Evolutionary conservation across 1,284 basidiomycete species (phyloP), one percentile per base, ranked within the genome.

Genomic region (Cutaneotrichosporon cyanovorans): DNA sequence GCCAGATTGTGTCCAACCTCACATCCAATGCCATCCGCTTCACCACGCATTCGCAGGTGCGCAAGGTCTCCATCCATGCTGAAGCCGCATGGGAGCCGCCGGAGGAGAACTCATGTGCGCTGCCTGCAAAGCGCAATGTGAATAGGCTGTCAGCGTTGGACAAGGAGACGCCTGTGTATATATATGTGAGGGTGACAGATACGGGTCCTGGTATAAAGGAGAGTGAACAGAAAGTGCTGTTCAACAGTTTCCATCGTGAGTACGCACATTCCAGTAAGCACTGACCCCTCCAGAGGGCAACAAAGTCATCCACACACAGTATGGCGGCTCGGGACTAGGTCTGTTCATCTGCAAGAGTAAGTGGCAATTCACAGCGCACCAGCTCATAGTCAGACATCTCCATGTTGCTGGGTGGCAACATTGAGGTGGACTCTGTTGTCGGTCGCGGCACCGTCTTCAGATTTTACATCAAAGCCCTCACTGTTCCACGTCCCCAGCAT

Each of bases 381-480:
- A 57, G 35, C 28, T 62, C n/a, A 28, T 12, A 28, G 25, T n/a
- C 25, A 28, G 42, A 35, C 33, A 21, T 19, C 37, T 5, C 16
- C 15, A 33, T 61, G 46, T 44, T 60, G 32, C 50, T 62, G n/a
- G 58, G 59, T 11, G 63, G 63, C 30, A 49, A 58, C 2, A 65
- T 65, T 41, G 56, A 58, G 36, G 57, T 63, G 33, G 45, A 50
- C 12, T 57, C 54, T 33, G 37, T 57, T 30, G 40, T 59, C 1
- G 61, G 58, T 2, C 33, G 51, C n/a, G 63, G 63, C 14, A 56
- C 52, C 50, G 89, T 58, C 6, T 69, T 69, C 58, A 57, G 60
- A 9, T 67, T 69, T 51, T 69, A 56, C 52, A 59, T 68, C 37
- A 40, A 40, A 33, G 59, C 65, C 3, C 31, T 12, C 3, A 25